These are phyloP conservation scores for Wallacemonas sp. DNA, from an alignment of 208 protist genomes.

Conservation along the genomic window DNA sequence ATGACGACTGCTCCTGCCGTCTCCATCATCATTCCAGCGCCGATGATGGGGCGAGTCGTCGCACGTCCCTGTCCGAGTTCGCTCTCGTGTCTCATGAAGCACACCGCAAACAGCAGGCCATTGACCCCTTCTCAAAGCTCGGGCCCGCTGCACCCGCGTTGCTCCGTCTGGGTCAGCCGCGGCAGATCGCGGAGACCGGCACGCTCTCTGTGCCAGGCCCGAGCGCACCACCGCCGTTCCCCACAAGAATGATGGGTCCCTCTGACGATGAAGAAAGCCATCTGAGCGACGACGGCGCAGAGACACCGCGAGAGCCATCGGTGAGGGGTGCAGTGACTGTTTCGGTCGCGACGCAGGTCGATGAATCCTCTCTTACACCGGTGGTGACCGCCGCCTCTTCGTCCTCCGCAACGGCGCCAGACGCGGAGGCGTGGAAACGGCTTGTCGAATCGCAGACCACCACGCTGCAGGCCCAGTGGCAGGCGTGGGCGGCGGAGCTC, in stretches of 20 bases:
- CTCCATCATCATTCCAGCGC: not conserved
- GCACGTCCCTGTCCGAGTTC: not conserved
- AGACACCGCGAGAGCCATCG: too few species aligned
- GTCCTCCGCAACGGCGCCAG: too few species aligned
- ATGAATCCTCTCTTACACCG: too few species aligned
- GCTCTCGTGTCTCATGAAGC: not conserved
- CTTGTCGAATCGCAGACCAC: constrained; percentile 1
- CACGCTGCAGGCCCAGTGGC: constrained; percentile 18
- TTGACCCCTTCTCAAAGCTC: not conserved
- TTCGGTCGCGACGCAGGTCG: too few species aligned
- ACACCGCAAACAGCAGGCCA: not conserved
- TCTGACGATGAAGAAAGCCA: too few species aligned
- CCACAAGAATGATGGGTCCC: too few species aligned
- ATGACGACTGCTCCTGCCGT: not conserved
- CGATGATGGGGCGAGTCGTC: too few species aligned
- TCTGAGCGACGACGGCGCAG: too few species aligned
- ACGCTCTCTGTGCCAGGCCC: not conserved
- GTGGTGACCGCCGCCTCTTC: too few species aligned
- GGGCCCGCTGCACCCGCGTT: constrained; percentile 3
- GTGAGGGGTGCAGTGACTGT: too few species aligned
- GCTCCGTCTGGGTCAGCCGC: not conserved
- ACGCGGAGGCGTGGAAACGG: not conserved
- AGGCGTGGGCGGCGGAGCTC: not conserved
- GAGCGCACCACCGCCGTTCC: too few species aligned
- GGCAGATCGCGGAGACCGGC: not conserved